These are phyloP conservation scores for Cryphonectria japonica DNA, from an alignment of 2,329 filamentous ascomycete genomes.

Conservation along the genomic window DNA sequence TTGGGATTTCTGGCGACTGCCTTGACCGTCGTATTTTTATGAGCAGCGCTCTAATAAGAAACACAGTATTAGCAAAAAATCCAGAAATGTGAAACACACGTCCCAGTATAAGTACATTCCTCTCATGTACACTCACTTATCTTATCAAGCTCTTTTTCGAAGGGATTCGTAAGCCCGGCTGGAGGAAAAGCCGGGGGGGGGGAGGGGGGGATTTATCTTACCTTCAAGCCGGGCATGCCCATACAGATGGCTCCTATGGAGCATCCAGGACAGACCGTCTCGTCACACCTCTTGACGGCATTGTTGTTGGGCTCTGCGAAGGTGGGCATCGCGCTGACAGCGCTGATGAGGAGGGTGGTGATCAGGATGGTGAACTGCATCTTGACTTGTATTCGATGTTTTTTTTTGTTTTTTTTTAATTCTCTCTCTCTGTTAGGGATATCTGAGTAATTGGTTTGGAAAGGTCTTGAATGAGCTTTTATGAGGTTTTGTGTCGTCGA, in stretches of 20 bases:
- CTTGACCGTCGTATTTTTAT: background rate
- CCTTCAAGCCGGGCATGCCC: slow-evolving; percentile 3
- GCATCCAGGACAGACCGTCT: slow-evolving; percentile 6
- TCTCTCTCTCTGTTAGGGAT: too few species aligned
- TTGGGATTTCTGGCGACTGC: background rate
- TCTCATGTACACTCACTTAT: background rate
- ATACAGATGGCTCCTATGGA: background rate
- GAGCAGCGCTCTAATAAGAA: background rate
- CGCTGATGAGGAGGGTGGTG: slow-evolving; percentile 14
- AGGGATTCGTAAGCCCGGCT: background rate
- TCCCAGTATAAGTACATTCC: too few species aligned
- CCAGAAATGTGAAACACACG: too few species aligned
- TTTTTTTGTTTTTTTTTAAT: background rate
- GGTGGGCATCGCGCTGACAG: background rate
- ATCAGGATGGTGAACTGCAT: slow-evolving; percentile 15
- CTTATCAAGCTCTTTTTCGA: background rate
- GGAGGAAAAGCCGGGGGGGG: background rate
- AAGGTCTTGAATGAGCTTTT: background rate
- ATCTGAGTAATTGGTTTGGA: background rate
- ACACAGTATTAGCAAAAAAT: background rate
- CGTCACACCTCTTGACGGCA: background rate
- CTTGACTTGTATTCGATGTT: background rate
- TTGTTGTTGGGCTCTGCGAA: background rate
- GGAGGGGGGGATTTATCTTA: background rate
- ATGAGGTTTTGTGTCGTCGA: background rate